phyloP scores from a whole-genome alignment of 2,329 filamentous ascomycete species.

The Hymenoscyphus linearis region DNA sequence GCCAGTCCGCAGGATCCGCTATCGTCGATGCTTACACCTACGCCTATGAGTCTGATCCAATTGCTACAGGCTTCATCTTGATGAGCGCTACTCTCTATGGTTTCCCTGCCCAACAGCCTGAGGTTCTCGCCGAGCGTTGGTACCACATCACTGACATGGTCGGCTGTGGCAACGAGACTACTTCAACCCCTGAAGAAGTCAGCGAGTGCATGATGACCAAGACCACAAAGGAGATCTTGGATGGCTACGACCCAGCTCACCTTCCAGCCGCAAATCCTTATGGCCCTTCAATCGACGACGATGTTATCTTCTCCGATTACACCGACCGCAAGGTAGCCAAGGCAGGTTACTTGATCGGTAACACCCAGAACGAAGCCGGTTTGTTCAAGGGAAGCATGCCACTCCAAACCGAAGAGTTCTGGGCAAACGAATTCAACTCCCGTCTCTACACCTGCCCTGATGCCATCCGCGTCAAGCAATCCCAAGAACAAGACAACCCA shows the following conservation, averaged over 20 bases:
- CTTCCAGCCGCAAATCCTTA: conserved; percentile 15
- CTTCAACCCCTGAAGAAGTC: conserved; percentile 8
- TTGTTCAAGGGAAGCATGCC: conserved; percentile 19
- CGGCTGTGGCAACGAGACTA: conserved; percentile 18
- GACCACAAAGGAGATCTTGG: conserved; percentile 9
- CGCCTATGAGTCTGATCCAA: conserved; percentile 23
- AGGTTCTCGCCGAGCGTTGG: conserved; percentile 13
- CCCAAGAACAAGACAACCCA: conserved; percentile 22
- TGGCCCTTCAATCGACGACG: conserved; percentile 15
- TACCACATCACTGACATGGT: conserved; percentile 11
- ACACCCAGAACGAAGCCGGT: conserved; percentile 27
- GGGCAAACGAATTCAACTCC: conserved; percentile 14
- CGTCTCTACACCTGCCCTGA: conserved; percentile 26
- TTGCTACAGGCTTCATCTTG: conserved; percentile 18
- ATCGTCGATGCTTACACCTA: conserved; percentile 36
- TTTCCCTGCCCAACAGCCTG: conserved; percentile 25
- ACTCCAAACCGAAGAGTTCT: conserved; percentile 12
- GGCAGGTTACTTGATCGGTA: conserved; percentile 25
- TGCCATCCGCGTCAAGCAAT: conserved; percentile 17
- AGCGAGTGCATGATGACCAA: conserved; percentile 11
- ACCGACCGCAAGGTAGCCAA: conserved; percentile 12
- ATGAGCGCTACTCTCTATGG: conserved; percentile 19
- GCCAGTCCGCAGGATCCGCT: conserved; percentile 51
- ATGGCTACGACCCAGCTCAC: conserved; percentile 6
- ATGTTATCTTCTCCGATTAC: conserved; percentile 14